phyloP scores from a whole-genome alignment of 352 stramenopile species.

The Phytopythium oedochilum region DNA sequence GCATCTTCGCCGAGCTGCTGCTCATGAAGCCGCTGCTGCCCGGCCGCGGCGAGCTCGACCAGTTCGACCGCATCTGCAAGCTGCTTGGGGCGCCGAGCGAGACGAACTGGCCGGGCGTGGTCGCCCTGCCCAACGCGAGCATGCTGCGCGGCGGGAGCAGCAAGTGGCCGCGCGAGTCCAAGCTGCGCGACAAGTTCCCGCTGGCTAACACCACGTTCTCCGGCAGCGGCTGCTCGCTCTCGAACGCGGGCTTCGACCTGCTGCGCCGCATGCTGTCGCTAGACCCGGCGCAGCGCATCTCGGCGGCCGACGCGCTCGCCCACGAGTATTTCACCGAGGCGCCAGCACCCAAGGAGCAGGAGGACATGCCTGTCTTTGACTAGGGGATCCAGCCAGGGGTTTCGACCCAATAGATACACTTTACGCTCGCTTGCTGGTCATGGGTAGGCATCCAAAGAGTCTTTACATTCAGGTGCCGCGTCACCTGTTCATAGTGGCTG shows the following conservation, averaged over 20 bases:
- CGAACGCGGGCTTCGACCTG: slow-evolving; percentile 73
- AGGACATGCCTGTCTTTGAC: slow-evolving; percentile 78
- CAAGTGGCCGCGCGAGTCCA: slow-evolving; percentile 71
- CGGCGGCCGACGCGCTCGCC: slow-evolving; percentile 67
- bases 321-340: slow-evolving; percentile 81
- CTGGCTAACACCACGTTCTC: slow-evolving; percentile 47
- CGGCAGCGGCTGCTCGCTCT: slow-evolving; percentile 47
- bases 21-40: slow-evolving; percentile 91
- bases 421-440: background rate
- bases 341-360: slow-evolving; percentile 51
- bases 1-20: slow-evolving; percentile 96
- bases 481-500: background rate
- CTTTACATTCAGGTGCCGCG: background rate
- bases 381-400: too few species aligned
- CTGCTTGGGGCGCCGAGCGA: slow-evolving; percentile 89
- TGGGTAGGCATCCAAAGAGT: too few species aligned
- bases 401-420: too few species aligned
- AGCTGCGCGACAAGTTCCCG: slow-evolving; percentile 76
- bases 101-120: slow-evolving; percentile 85
- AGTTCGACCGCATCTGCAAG: slow-evolving; percentile 97
- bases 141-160: slow-evolving; percentile 34
- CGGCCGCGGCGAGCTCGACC: slow-evolving; percentile 92
- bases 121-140: slow-evolving; percentile 57
- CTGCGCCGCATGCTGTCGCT: slow-evolving; percentile 58
- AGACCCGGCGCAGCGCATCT: slow-evolving; percentile 72